Conservation (phyloP, 2,329 filamentous ascomycete genomes). For the Paracorniculantispora psalliotae region DNA sequence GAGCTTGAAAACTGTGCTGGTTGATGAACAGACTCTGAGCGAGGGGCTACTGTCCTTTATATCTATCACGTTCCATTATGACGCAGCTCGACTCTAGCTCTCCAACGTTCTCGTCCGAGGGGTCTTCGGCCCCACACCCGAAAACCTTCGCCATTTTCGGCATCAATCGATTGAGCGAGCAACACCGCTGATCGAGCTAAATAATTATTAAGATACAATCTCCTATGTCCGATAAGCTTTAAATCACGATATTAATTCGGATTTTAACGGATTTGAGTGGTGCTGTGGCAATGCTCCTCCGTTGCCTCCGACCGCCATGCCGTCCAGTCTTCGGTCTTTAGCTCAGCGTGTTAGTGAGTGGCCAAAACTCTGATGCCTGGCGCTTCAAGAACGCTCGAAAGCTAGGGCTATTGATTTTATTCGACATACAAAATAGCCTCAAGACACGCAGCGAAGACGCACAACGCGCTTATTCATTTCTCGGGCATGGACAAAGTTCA, state of each 20-base stretch:
- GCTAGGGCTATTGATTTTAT: too few species aligned
- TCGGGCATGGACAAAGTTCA: too few species aligned
- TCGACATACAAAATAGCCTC: too few species aligned
- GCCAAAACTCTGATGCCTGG: too few species aligned
- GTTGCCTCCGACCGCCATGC: not conserved
- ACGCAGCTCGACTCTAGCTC: not conserved
- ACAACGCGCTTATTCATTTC: too few species aligned
- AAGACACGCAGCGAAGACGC: too few species aligned
- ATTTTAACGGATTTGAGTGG: not conserved
- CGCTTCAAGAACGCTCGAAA: too few species aligned
- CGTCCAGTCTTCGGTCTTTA: too few species aligned
- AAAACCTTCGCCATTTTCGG: conserved; percentile 7
- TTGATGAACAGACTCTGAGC: too few species aligned
- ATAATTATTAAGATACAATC: not conserved
- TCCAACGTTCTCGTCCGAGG: not conserved
- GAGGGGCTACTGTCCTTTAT: not conserved
- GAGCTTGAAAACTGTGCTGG: too few species aligned
- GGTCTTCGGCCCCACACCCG: conserved; percentile 1
- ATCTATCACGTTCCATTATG: not conserved
- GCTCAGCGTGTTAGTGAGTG: too few species aligned
- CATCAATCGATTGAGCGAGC: not conserved
- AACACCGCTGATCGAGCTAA: not conserved
- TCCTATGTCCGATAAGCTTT: not conserved
- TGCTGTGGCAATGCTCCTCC: not conserved
- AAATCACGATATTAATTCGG: not conserved